Percentiles rank a stretch among this genome's conserved stretches.
Conservation (phyloP, 2,329 filamentous ascomycete genomes). For the Zalaria obscura region DNA sequence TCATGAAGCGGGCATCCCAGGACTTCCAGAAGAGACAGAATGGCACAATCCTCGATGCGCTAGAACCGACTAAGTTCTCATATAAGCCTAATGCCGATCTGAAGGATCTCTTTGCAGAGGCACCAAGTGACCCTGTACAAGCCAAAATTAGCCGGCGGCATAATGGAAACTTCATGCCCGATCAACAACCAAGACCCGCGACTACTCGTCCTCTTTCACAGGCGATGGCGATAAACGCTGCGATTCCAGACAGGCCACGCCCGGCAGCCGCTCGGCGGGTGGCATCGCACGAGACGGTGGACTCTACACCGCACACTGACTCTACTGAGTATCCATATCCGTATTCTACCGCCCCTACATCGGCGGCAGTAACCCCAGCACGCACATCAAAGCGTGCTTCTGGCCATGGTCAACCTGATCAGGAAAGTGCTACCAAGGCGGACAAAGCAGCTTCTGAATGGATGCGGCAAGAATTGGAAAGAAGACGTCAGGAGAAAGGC, state of each 20-base stretch:
- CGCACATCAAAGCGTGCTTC: conserved; percentile 26
- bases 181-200: conserved; percentile 1
- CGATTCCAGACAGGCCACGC: neutral
- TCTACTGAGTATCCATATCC: conserved; percentile 24
- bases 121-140: neutral
- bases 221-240: neutral
- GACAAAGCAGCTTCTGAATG: conserved; percentile 25
- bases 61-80: conserved; percentile 13
- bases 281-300: conserved; percentile 18
- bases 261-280: conserved; percentile 6
- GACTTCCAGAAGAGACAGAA: conserved; percentile 2
- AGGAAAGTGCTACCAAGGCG: conserved; percentile 16
- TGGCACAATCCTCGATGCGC: conserved; percentile 7
- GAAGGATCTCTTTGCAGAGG: conserved; percentile 13
- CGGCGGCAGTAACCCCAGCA: conserved; percentile 24
- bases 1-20: conserved; percentile 12
- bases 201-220: neutral
- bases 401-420: conserved; percentile 12
- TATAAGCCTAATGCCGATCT: conserved; percentile 12
- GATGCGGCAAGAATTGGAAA: conserved; percentile 30
- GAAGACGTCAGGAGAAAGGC: conserved; percentile 10
- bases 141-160: conserved; percentile 1
- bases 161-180: conserved; percentile 1
- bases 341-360: conserved; percentile 27
- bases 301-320: conserved; percentile 27